Evolutionary conservation across 1,139 yeast genomes (phyloP), one percentile per base, ranked within the genome.

Genomic region (Suhomyces anneliseae): DNA sequence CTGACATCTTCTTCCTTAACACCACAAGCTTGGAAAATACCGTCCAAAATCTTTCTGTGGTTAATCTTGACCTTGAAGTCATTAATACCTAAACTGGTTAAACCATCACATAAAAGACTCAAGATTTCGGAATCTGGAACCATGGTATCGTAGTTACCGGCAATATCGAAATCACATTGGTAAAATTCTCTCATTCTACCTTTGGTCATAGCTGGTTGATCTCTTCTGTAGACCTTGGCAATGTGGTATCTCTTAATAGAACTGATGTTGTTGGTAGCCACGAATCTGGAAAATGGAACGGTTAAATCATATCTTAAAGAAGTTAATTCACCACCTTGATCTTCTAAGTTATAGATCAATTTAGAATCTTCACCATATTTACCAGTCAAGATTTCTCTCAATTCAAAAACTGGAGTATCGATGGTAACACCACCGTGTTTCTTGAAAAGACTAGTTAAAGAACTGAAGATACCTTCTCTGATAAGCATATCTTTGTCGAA

Each of bases 151-250:
- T 87, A 92, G 49, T 69, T 72, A 46, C 99, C 99, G 34, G 99
- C 99, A 62, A 93, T 78, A 66, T 93, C 99, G 60, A 93, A 88
- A 73, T 93, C 99, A 75, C 99, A 93, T 72, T 93, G 99, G 70
- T 93, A 93, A 61, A 93, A 93, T 69, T 93, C 99, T 79, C 99
- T 87, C 99, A 93, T 93, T 71, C 99, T 83, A 50, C 99, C 99
- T 70, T 93, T 93, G 49, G 98, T 92, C 99, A 93, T 93, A 12
- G 99, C 99, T 6, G 99, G 99, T 70, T 93, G 99, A 66, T 93
- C 99, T 72, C 99, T 86, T 73, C 99, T 83, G 72, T 93, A 93
- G 46, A 93, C 99, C 70, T 93, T 93, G 58, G 99, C 99, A 56
- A 93, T 89, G 72, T 93, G 99, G 69, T 84, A 93, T 65, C 99